phyloP scores from a whole-genome alignment of 2,329 filamentous ascomycete genomes.

The Claviceps sp. region DNA sequence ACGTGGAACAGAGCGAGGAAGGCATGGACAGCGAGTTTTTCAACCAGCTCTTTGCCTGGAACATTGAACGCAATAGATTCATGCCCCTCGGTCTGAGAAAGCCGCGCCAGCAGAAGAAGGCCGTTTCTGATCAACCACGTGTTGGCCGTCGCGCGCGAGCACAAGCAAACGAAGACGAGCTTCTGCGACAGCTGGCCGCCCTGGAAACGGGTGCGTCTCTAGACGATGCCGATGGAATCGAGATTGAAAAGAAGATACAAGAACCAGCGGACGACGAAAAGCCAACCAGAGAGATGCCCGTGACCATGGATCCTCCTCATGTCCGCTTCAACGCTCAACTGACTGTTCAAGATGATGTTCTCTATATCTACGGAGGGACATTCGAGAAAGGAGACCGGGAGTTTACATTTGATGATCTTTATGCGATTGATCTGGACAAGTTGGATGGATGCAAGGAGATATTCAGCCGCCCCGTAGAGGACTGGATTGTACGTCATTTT shows the following conservation, averaged over 20 bases:
- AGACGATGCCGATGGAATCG: slow-evolving; percentile 35
- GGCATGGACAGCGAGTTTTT: slow-evolving; percentile 97
- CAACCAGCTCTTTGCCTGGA: slow-evolving; percentile 83
- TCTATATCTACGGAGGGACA: slow-evolving; percentile 92
- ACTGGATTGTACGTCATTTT: slow-evolving; percentile 53
- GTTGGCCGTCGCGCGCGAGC: slow-evolving; percentile 54
- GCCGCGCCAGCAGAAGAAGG: slow-evolving; percentile 51
- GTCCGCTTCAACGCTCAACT: slow-evolving; percentile 82
- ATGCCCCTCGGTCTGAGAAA: slow-evolving; percentile 72
- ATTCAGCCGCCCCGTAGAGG: slow-evolving; percentile 68
- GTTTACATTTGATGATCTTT: slow-evolving; percentile 91
- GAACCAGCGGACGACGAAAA: slow-evolving; percentile 42
- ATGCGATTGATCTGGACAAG: slow-evolving; percentile 86
- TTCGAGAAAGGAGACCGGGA: slow-evolving; percentile 92
- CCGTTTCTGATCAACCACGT: slow-evolving; percentile 39
- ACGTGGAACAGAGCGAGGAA: slow-evolving; percentile 82
- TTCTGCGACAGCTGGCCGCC: slow-evolving; percentile 74
- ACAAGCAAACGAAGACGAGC: slow-evolving; percentile 82
- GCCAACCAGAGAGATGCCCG: slow-evolving; percentile 46
- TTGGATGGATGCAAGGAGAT: slow-evolving; percentile 88
- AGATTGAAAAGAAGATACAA: slow-evolving; percentile 36
- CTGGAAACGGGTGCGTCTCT: slow-evolving; percentile 62
- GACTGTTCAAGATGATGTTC: slow-evolving; percentile 77
- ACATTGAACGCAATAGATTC: slow-evolving; percentile 87
- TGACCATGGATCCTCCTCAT: slow-evolving; percentile 76